Conservation (phyloP, 2,329 filamentous ascomycete species). For the Cadophora sp. region DNA sequence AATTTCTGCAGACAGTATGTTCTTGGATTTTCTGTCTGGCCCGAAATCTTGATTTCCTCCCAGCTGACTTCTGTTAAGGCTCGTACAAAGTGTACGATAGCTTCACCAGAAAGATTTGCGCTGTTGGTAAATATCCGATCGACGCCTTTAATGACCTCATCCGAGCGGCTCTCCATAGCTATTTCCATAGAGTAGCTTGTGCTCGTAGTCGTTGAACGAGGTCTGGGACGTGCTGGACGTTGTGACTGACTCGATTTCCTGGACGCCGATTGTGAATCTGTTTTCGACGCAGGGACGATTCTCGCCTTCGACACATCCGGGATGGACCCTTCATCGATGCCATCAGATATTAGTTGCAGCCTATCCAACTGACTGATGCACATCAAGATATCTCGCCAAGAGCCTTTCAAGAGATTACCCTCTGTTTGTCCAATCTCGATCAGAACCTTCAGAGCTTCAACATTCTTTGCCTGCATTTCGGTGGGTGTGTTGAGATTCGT, state of each 20-base stretch:
- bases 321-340: slow-evolving; percentile 89
- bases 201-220: slow-evolving; percentile 56
- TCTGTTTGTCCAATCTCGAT: slow-evolving; percentile 93
- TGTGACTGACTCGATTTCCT: slow-evolving; percentile 69
- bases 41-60: slow-evolving; percentile 98
- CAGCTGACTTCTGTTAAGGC: slow-evolving; percentile 95
- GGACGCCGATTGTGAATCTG: slow-evolving; percentile 57
- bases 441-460: slow-evolving; percentile 90
- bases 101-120: slow-evolving; percentile 88
- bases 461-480: slow-evolving; percentile 94
- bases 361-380: slow-evolving; percentile 96
- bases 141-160: slow-evolving; percentile 90
- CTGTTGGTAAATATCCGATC: slow-evolving; percentile 98
- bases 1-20: slow-evolving; percentile 98
- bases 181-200: slow-evolving; percentile 74
- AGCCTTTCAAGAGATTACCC: slow-evolving; percentile 85
- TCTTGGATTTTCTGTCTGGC: slow-evolving; percentile 91
- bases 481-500: slow-evolving; percentile 96
- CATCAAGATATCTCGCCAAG: slow-evolving; percentile 94
- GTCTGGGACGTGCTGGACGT: slow-evolving; percentile 55
- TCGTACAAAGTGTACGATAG: slow-evolving; percentile 93
- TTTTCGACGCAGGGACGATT: slow-evolving; percentile 63
- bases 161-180: slow-evolving; percentile 88
- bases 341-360: slow-evolving; percentile 91
- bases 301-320: slow-evolving; percentile 90